phyloP scores from a whole-genome alignment of 1,284 basidiomycete genomes.

The Trichosporon sp. region DNA sequence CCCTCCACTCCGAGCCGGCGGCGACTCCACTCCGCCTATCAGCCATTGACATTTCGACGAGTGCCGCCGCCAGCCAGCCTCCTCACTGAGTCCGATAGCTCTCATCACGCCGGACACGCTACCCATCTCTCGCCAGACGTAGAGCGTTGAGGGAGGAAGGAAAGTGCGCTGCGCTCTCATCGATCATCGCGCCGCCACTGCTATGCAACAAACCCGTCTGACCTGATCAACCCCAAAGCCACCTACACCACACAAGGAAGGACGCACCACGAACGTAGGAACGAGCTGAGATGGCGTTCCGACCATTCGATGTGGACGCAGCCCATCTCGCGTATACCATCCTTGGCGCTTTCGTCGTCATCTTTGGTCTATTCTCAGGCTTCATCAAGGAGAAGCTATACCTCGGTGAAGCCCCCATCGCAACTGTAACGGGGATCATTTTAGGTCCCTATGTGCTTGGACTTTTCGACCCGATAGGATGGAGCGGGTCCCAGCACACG shows the following conservation, averaged over 20 bases:
- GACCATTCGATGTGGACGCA: slow-evolving; percentile 46
- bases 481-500: slow-evolving; percentile 58
- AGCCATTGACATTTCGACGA: neutral
- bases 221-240: neutral
- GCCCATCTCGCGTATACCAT: slow-evolving; percentile 64
- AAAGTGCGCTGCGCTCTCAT: neutral
- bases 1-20: neutral
- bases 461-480: slow-evolving; percentile 78
- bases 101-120: neutral
- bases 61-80: neutral
- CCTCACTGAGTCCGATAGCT: neutral
- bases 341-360: slow-evolving; percentile 72
- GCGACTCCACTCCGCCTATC: neutral
- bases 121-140: neutral
- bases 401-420: slow-evolving; percentile 93
- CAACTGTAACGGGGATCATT: slow-evolving; percentile 89
- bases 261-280: neutral
- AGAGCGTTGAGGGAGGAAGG: neutral
- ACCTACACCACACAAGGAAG: neutral
- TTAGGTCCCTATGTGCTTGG: slow-evolving; percentile 79
- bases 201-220: neutral
- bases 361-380: slow-evolving; percentile 80
- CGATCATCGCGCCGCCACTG: neutral
- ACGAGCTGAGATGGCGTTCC: slow-evolving; percentile 42
- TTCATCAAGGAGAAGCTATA: slow-evolving; percentile 90